Evolutionary conservation across 2,329 filamentous ascomycete species (phyloP).

Genomic region (Curvularia spicifera): DNA sequence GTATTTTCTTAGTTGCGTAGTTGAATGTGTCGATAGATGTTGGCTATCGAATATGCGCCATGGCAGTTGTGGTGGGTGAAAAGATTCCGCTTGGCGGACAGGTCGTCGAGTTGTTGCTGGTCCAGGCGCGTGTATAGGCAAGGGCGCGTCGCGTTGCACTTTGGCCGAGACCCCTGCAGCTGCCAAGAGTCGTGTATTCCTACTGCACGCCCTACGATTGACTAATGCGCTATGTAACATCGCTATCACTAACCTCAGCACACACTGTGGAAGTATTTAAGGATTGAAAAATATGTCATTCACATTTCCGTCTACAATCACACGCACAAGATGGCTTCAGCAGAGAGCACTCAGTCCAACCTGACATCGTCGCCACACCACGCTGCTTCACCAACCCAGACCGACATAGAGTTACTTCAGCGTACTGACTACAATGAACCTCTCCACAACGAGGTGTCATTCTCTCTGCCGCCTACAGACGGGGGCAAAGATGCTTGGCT

Average conservation of each 20-base stretch:
- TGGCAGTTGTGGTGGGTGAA: constrained; percentile 16
- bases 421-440: neutral
- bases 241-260: constrained; percentile 3
- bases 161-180: constrained; percentile 20
- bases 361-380: constrained; percentile 22
- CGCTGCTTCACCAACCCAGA: constrained; percentile 8
- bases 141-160: constrained; percentile 30
- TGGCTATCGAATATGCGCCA: constrained; percentile 8
- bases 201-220: constrained; percentile 30
- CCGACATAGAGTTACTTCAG: constrained; percentile 26
- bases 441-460: constrained; percentile 31
- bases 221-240: constrained; percentile 8
- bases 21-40: neutral
- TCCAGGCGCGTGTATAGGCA: constrained; percentile 21
- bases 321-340: constrained; percentile 24
- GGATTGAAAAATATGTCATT: neutral
- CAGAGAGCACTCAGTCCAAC: constrained; percentile 21
- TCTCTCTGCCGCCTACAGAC: constrained; percentile 39
- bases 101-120: constrained; percentile 9
- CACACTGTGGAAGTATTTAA: neutral
- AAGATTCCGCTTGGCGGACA: constrained; percentile 1
- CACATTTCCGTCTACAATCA: neutral
- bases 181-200: constrained; percentile 17
- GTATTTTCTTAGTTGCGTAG: neutral
- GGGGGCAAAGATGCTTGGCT: constrained; percentile 42